Conservation (phyloP, 2,329 filamentous ascomycete species). For the Microascus cirrosus region DNA sequence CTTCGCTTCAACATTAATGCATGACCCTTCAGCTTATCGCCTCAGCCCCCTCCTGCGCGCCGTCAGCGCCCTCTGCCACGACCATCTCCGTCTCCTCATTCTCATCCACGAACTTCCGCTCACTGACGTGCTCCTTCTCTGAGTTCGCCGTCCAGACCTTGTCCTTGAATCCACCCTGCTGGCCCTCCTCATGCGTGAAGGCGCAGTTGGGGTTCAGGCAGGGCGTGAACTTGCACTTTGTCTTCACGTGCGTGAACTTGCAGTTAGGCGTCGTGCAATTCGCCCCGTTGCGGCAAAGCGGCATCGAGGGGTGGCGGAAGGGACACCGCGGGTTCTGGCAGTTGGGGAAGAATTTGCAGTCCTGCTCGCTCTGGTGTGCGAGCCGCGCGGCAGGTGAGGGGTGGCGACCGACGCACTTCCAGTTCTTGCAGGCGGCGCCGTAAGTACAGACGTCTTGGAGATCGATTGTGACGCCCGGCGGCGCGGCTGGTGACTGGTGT, state of each 20-base stretch:
- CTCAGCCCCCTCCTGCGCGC: constrained; percentile 17
- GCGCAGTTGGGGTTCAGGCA: constrained; percentile 82
- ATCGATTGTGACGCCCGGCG: constrained; percentile 66
- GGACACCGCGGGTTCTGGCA: constrained; percentile 80
- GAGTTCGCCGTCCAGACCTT: constrained; percentile 76
- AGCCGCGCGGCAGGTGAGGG: constrained; percentile 77
- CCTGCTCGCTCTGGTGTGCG: constrained; percentile 69
- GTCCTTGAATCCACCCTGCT: constrained; percentile 73
- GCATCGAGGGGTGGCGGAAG: constrained; percentile 81
- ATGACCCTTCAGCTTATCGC: constrained; percentile 20
- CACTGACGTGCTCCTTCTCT: constrained; percentile 61
- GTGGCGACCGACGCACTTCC: constrained; percentile 84
- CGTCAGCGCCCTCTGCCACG: constrained; percentile 34
- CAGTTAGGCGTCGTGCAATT: constrained; percentile 74
- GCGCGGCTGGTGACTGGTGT: constrained; percentile 86
- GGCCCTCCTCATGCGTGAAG: constrained; percentile 85
- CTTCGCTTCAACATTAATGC: constrained; percentile 1
- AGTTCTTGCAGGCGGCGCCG: constrained; percentile 88
- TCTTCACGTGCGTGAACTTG: constrained; percentile 80
- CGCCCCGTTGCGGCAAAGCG: constrained; percentile 80
- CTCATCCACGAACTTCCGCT: constrained; percentile 77
- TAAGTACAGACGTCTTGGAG: constrained; percentile 71
- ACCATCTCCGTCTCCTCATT: constrained; percentile 59
- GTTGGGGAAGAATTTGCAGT: constrained; percentile 87
- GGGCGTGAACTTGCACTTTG: constrained; percentile 80